A percentile compares a stretch with the other conserved stretches of the same genome.
Evolutionary conservation across 768 basidiomycete genomes (phyloP).

Genomic region (Lyophyllum atratum): DNA sequence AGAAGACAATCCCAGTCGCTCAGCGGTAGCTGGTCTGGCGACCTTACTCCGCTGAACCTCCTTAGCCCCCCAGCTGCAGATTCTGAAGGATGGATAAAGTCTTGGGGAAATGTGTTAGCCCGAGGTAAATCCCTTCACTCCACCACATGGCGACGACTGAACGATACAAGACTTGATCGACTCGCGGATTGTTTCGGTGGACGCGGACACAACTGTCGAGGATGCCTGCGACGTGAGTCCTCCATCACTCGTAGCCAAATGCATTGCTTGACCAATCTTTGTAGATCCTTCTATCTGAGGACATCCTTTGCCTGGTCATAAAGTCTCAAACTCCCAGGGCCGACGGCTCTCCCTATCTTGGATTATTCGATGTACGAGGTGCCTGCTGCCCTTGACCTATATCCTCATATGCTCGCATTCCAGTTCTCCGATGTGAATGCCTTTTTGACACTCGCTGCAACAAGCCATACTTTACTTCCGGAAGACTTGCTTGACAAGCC

Average conservation of each 20-base stretch:
- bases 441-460: conserved; percentile 83
- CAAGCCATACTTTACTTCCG: conserved; percentile 63
- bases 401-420: neutral
- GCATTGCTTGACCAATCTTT: neutral
- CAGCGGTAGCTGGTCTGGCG: conserved; percentile 33
- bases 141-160: neutral
- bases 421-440: conserved; percentile 88
- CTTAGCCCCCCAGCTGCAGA: conserved; percentile 32
- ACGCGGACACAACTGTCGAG: conserved; percentile 75
- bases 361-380: conserved; percentile 73
- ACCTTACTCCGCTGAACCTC: conserved; percentile 19
- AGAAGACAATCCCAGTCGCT: conserved; percentile 40
- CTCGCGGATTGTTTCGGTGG: conserved; percentile 62
- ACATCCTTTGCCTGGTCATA: conserved; percentile 67
- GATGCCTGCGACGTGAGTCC: conserved; percentile 75
- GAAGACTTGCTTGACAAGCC: conserved; percentile 63
- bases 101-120: conserved; percentile 58
- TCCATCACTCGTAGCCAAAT: neutral
- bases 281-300: conserved; percentile 64
- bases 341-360: conserved; percentile 39
- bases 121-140: conserved; percentile 44
- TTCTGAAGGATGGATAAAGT: conserved; percentile 51
- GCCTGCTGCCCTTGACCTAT: neutral
- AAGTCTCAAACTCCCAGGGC: conserved; percentile 30
- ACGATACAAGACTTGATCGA: conserved; percentile 64